These are phyloP conservation scores for Acorus calamus DNA, from an alignment of 106 monocot genomes.

Conservation along the genomic window DNA sequence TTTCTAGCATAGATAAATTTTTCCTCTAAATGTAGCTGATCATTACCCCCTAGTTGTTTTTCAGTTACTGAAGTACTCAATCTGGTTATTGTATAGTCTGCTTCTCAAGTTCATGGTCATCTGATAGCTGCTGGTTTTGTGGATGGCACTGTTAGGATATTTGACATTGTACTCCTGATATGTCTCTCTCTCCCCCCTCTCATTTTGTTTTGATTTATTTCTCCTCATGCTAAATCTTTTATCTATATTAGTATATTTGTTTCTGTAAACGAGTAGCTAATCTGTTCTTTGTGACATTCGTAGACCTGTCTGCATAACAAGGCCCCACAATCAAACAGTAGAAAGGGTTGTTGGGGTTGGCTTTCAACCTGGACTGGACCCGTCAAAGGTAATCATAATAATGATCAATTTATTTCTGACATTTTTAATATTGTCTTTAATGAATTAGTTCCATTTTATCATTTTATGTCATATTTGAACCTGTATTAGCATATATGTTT, in stretches of 20 bases:
- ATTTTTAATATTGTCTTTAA: too few relatives aligned
- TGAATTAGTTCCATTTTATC: too few relatives aligned
- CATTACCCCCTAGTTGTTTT: too few relatives aligned
- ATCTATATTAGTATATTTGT: too few relatives aligned
- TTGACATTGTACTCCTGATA: conserved; percentile 69
- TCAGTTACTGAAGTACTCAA: too few relatives aligned
- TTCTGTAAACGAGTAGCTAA: not conserved
- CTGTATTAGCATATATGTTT: too few relatives aligned
- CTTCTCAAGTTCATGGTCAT: conserved; percentile 77
- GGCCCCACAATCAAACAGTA: conserved; percentile 54
- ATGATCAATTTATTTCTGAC: not conserved
- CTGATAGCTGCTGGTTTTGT: conserved; percentile 53
- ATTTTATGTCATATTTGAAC: too few relatives aligned
- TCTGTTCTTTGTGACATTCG: not conserved
- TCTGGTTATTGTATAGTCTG: conserved; percentile 38
- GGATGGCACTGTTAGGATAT: conserved; percentile 78
- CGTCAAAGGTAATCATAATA: conserved; percentile 48
- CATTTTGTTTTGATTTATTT: conserved; percentile 10
- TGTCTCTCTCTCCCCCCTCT: conserved; percentile 18
- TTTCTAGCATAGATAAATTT: too few relatives aligned
- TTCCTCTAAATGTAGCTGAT: too few relatives aligned
- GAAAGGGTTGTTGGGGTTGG: conserved; percentile 90
- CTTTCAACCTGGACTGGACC: conserved; percentile 86
- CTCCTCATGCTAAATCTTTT: not conserved
- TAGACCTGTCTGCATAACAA: conserved; percentile 60